phyloP scores from a whole-genome alignment of 2,329 filamentous ascomycete species.

The Fusarium hostae region DNA sequence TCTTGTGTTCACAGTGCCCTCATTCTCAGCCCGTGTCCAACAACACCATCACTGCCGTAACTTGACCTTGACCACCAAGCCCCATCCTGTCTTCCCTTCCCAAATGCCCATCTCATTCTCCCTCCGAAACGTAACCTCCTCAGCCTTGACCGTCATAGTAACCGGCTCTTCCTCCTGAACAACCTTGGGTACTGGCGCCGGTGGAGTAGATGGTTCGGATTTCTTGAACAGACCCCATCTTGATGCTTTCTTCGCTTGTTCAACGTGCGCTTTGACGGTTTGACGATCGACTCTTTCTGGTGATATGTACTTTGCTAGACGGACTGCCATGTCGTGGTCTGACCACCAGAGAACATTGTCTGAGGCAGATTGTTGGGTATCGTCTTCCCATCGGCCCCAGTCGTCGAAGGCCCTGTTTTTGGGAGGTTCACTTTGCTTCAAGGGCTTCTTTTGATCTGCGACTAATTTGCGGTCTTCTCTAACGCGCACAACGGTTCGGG shows the following conservation, averaged over 20 bases:
- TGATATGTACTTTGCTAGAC: conserved; percentile 58
- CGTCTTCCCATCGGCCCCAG: conserved; percentile 57
- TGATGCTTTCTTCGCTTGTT: conserved; percentile 49
- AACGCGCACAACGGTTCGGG: conserved; percentile 49
- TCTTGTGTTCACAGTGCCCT: not conserved
- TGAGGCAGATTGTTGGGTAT: conserved; percentile 2
- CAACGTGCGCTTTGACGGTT: conserved; percentile 46
- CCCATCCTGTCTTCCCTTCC: conserved; percentile 63
- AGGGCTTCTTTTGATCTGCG: conserved; percentile 12
- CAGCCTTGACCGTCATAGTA: conserved; percentile 55
- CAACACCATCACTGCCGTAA: conserved; percentile 23
- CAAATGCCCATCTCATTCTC: conserved; percentile 64
- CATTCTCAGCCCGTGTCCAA: not conserved
- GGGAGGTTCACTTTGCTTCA: not conserved
- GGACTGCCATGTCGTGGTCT: conserved; percentile 58
- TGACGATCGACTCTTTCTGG: conserved; percentile 48
- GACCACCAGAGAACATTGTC: conserved; percentile 56
- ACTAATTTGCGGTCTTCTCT: conserved; percentile 21
- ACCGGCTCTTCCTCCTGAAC: conserved; percentile 42
- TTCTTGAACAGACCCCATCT: conserved; percentile 51
- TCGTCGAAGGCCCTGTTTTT: conserved; percentile 53
- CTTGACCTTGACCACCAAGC: conserved; percentile 57
- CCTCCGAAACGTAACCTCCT: conserved; percentile 62
- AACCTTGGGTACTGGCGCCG: not conserved
- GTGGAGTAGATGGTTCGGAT: conserved; percentile 22